Evolutionary conservation across 140 eudicot species (phyloP), one percentile per base, ranked within the genome.

Genomic region (Cichorium intybus): DNA sequence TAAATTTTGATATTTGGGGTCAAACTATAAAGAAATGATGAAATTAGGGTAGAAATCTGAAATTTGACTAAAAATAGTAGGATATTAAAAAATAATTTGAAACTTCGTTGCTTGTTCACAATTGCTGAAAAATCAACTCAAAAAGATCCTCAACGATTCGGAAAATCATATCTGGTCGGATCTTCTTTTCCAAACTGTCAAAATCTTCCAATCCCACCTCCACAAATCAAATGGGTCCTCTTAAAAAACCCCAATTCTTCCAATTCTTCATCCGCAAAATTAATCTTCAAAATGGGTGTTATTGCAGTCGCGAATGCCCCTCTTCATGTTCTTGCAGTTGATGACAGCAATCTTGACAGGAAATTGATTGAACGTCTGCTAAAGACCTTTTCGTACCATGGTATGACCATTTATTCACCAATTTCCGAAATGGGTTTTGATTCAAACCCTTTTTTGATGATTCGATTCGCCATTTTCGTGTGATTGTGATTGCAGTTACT

Each of bases 311-410:
- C 70, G 26, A 82, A 79, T 27, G 39, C 78, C 6, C 83, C 86
- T 70, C 84, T 79, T 52, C 95, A 87, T 77, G 95, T 87, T 37
- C 72, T 87, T 24, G 95, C 95, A 0, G 95, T 84, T 79, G 96
- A 87, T 82, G 96, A 87, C 24, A 87, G 95, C 66, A 65, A 78
- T 72, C 76, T 87, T 68, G 95, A 87, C 26, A 70, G 95, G 24
- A 87, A 87, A 21, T 41, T 84, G 69, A 87, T 87, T 64, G 95
- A 87, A 48, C 71, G 84, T 24, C 78, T 87, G 16, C 84, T 87
- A 15, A 84, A 84, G 53, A 73, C 84, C 18, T 87, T 86, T 49
- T 87, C 95, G 50, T 84, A 74, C 64, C 84, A 87, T 69, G 95
- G 95, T 87, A 37, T 34, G 24, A 37, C 21, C 39, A n/a, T 23